Base-by-base conservation (phyloP, 768 basidiomycete species). In the Tephrocybe sp. region DNA sequence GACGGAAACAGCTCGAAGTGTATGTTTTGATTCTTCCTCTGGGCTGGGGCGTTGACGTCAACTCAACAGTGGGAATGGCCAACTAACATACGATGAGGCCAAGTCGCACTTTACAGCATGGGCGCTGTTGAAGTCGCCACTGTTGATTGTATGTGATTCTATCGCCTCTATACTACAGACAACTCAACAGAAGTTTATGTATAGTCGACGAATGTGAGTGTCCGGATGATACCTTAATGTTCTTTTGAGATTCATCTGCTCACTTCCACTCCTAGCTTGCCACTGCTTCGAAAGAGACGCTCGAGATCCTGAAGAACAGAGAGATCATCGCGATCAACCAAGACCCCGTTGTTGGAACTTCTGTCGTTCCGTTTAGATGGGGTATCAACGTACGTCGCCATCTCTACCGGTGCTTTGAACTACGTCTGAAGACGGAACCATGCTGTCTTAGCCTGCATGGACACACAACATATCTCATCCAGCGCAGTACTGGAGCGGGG, bases 41-140 rank as follows among this genome's bases (percentile, higher is more conserved):
- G n/a, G 11, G 7, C 4, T 14, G 15, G 4, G 15, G 4, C 34
- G 4, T 12, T 36, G 11, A 15, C 15, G 20, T 12, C 36, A 6
- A 24, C 37, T 26, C 42, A 33, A 24, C 58, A 84, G 82, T 17
- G 85, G 85, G 11, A 88, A 88, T 56, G 85, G 83, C 4, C 73
- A 76, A 20, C 62, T 87, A 10, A 75, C 81, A 0, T 79, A 69
- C 60, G 85, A 86, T 2, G 85, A 88, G 64, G 64, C 77, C 3
- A 86, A 86, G 65, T 79, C 84, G 1, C 85, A 88, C 60, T 87
- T 86, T 64, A 86, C 84, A 0, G 83, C 83, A 2, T 88, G 86
- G 85, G 84, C 85, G 8, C 63, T 88, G 34, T 78, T 85, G 80
- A 86, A 85, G 61, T 71, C 69, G 0, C 85, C 86, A 1, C 75